Percentiles rank a stretch among this genome's conserved stretches.
These are phyloP conservation scores for Ganoderma boninense DNA, from an alignment of 1,284 basidiomycete species.

Conservation along the genomic window DNA sequence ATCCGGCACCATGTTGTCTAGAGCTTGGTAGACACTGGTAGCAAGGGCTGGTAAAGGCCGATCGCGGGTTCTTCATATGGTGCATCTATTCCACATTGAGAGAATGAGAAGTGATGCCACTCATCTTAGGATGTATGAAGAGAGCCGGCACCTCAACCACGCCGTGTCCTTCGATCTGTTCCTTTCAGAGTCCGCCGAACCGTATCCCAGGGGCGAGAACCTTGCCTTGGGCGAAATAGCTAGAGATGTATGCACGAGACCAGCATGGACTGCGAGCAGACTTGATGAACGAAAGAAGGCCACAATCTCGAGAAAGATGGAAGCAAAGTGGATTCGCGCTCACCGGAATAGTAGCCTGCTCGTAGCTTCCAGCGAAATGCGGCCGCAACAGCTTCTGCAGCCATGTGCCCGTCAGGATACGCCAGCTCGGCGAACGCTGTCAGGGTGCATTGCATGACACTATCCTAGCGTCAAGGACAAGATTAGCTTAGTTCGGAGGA, in stretches of 20 bases:
- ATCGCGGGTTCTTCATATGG: slow-evolving; percentile 4
- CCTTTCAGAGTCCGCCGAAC: slow-evolving; percentile 17
- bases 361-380: slow-evolving; percentile 18
- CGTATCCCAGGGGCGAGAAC: slow-evolving; percentile 24
- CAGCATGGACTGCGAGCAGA: not conserved
- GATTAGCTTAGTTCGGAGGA: slow-evolving; percentile 17
- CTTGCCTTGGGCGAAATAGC: slow-evolving; percentile 15
- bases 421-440: not conserved
- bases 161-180: slow-evolving; percentile 10
- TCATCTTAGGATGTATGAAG: slow-evolving; percentile 21
- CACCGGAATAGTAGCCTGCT: slow-evolving; percentile 14
- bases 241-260: not conserved
- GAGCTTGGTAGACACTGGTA: not conserved
- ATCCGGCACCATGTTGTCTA: not conserved
- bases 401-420: not conserved
- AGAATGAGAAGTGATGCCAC: slow-evolving; percentile 15
- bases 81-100: slow-evolving; percentile 27
- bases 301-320: not conserved
- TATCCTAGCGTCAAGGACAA: not conserved
- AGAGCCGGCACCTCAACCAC: slow-evolving; percentile 15
- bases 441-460: slow-evolving; percentile 2
- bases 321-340: slow-evolving; percentile 10
- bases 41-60: not conserved
- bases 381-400: not conserved
- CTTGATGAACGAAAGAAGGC: not conserved